Conservation (phyloP, 1,284 basidiomycete species). For the Agroathelia rolfsii region DNA sequence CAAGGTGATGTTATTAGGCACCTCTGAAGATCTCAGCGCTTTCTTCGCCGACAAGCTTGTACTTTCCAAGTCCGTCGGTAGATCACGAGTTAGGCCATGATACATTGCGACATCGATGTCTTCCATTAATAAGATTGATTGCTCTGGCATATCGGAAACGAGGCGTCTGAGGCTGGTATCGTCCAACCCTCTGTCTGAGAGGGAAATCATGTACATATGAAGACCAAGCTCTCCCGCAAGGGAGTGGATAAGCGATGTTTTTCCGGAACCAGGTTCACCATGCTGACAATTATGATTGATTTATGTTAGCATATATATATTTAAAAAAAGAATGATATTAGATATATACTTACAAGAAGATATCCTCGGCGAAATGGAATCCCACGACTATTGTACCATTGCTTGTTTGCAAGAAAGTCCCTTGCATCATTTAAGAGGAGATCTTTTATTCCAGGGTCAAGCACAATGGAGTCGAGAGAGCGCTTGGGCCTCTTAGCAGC, state of each 20-base stretch:
- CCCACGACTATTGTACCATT: slow-evolving; percentile 61
- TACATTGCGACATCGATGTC: slow-evolving; percentile 83
- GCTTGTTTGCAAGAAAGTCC: slow-evolving; percentile 74
- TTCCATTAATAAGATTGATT: slow-evolving; percentile 82
- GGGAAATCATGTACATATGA: slow-evolving; percentile 79
- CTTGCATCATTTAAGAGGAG: slow-evolving; percentile 78
- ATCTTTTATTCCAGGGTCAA: slow-evolving; percentile 78
- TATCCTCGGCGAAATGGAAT: slow-evolving; percentile 83
- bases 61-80: slow-evolving; percentile 63
- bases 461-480: slow-evolving; percentile 78
- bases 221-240: slow-evolving; percentile 78
- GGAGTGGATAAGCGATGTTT: slow-evolving; percentile 77
- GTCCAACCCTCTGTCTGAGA: slow-evolving; percentile 72
- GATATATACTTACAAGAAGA: slow-evolving; percentile 73
- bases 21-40: slow-evolving; percentile 27
- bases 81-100: slow-evolving; percentile 70
- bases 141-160: slow-evolving; percentile 46
- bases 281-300: slow-evolving; percentile 34
- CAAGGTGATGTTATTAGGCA: slow-evolving; percentile 50
- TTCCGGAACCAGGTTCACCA: slow-evolving; percentile 71
- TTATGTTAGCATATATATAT: slow-evolving; percentile 11
- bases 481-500: slow-evolving; percentile 64
- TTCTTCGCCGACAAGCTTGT: slow-evolving; percentile 30
- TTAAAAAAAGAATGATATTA: slow-evolving; percentile 43
- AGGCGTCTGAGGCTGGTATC: slow-evolving; percentile 26